Base-by-base conservation (phyloP, 495 filamentous ascomycete genomes). In the Saxophila tyrrhenica region DNA sequence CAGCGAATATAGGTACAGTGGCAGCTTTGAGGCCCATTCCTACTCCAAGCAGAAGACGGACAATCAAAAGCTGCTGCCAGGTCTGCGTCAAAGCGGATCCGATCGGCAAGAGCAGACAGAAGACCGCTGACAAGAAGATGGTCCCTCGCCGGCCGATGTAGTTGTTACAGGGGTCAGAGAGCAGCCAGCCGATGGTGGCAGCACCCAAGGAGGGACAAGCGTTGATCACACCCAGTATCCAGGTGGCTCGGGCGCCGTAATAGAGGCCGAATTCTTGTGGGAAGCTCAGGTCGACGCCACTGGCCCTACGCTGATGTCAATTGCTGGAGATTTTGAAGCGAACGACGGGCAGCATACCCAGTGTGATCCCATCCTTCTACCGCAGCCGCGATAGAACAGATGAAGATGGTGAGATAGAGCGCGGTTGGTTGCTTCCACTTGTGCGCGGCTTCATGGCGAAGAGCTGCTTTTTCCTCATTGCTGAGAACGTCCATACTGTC, bases 1-100 rank as follows among this genome's bases (percentile, higher is more conserved):
- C n/a, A n/a, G 17, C 80, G 61, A 78, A 90, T 21, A 94, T 78
- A 9, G 87, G 85, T 16, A 88, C 81, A 17, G 69, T 73, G 13
- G 41, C 49, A 24, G 53, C 50, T 15, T 65, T 65, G 9, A 52
- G 52, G 17, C 62, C 61, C 24, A 61, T 57, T 0, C 63, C 63
- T 15, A 64, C 42, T n/a, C 82, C 57, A 8, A 56, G 39, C 16
- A 54, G 79, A 13, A 84, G 69, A 2, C 82, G 79, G 38, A 67
- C 72, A 39, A 73, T 54, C 55, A 78, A 75, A 0, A 79, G 70
- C 58, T 84, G 74, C 10, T 63, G 62, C 81, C 80, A 85, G 1
- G 21, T 43, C 38, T 55, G 57, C 13, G 52, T 73, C 68, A 38
- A 78, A 47, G 22, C 73, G 43, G 29, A 56, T 17, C 56, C 56